A percentile compares a stretch with the other conserved stretches of the same genome.
Conservation (phyloP, 768 basidiomycete genomes). For the Hypholoma sublateritium region DNA sequence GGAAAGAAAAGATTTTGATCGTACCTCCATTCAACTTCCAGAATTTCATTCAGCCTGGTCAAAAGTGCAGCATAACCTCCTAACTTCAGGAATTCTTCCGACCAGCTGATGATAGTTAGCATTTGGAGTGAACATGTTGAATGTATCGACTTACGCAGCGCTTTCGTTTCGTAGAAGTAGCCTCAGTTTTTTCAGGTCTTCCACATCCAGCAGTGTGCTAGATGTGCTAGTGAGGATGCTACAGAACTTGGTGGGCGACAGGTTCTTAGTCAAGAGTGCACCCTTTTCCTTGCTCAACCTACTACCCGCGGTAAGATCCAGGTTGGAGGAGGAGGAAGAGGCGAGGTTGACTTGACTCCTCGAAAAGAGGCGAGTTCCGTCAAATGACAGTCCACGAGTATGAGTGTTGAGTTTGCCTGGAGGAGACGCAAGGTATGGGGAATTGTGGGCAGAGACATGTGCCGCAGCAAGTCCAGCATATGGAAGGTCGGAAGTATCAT, state of each 20-base stretch:
- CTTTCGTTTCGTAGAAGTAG: slow-evolving; percentile 87
- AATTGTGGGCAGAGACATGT: slow-evolving; percentile 40
- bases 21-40: slow-evolving; percentile 96
- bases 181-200: slow-evolving; percentile 83
- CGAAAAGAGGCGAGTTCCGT: slow-evolving; percentile 51
- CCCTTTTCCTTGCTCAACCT: slow-evolving; percentile 45
- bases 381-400: slow-evolving; percentile 61
- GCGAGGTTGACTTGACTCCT: slow-evolving; percentile 49
- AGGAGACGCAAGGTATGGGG: slow-evolving; percentile 36
- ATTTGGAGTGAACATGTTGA: background rate
- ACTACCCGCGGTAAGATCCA: slow-evolving; percentile 38
- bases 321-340: slow-evolving; percentile 34
- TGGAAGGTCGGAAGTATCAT: slow-evolving; percentile 38
- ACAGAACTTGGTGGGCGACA: slow-evolving; percentile 67
- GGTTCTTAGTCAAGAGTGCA: slow-evolving; percentile 39
- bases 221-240: slow-evolving; percentile 66
- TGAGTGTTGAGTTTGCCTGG: slow-evolving; percentile 47
- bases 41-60: slow-evolving; percentile 83
- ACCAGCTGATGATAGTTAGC: slow-evolving; percentile 60
- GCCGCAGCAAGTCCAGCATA: slow-evolving; percentile 31
- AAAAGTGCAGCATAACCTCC: slow-evolving; percentile 88
- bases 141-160: slow-evolving; percentile 56
- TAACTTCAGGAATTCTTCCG: slow-evolving; percentile 76
- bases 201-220: slow-evolving; percentile 79
- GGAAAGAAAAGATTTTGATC: background rate